These are phyloP conservation scores for Lachnellula hyalina DNA, from an alignment of 2,329 filamentous ascomycete genomes.

Conservation along the genomic window DNA sequence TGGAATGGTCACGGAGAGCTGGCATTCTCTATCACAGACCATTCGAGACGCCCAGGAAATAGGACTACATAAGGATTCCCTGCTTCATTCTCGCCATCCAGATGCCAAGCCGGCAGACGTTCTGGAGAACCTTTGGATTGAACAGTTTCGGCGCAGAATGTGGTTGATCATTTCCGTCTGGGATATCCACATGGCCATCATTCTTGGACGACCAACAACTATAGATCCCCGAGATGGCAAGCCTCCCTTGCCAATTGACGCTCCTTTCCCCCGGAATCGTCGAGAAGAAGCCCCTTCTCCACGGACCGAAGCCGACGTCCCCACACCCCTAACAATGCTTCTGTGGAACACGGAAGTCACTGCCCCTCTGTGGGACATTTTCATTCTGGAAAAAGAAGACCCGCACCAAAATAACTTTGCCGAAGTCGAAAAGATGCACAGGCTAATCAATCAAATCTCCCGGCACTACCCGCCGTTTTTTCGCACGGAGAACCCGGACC, in stretches of 20 bases:
- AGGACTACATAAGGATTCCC: constrained; percentile 49
- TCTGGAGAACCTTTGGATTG: constrained; percentile 53
- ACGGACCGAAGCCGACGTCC: constrained; percentile 43
- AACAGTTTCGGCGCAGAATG: constrained; percentile 49
- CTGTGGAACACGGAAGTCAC: constrained; percentile 47
- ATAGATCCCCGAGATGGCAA: constrained; percentile 45
- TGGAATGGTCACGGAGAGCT: constrained; percentile 51
- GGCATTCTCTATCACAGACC: constrained; percentile 43
- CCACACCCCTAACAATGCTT: constrained; percentile 50
- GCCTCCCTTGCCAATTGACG: constrained; percentile 49
- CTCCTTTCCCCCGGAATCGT: constrained; percentile 42
- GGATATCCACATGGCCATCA: constrained; percentile 33
- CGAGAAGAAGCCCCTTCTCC: constrained; percentile 44
- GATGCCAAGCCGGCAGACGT: constrained; percentile 42
- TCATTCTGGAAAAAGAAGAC: constrained; percentile 48
- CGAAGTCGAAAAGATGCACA: constrained; percentile 50
- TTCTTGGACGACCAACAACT: constrained; percentile 38
- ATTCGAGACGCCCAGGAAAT: constrained; percentile 60
- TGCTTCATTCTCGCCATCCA: constrained; percentile 41
- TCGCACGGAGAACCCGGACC: constrained; percentile 51
- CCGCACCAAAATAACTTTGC: constrained; percentile 49
- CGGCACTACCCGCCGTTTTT: constrained; percentile 47
- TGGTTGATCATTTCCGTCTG: constrained; percentile 51
- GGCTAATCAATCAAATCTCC: constrained; percentile 43
- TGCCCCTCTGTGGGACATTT: constrained; percentile 47